Conservation (phyloP, 345 rosid species). For the Brassica rapa region DNA sequence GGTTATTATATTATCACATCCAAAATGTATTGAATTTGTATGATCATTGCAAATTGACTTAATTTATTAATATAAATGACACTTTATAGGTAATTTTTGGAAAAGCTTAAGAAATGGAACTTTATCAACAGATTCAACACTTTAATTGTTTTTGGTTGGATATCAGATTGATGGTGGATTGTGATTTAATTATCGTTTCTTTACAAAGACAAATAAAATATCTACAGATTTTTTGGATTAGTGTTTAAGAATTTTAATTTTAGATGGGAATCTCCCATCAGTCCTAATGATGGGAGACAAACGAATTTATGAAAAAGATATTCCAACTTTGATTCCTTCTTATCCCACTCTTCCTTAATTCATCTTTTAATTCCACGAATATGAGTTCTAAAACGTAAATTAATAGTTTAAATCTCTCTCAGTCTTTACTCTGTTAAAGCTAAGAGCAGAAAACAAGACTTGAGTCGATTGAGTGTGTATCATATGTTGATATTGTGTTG, state of each 20-base stretch:
- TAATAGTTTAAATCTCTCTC: not conserved
- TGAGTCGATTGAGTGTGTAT: not conserved
- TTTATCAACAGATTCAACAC: conserved; percentile 14
- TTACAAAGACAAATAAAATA: conserved; percentile 4
- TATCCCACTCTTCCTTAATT: conserved; percentile 9
- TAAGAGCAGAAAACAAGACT: not conserved
- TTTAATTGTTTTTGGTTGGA: conserved; percentile 28
- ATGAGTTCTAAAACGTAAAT: not conserved
- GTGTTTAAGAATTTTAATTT: conserved; percentile 5
- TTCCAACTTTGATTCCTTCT: conserved; percentile 19
- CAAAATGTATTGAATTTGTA: not conserved
- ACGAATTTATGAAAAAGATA: not conserved
- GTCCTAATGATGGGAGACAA: conserved; percentile 27
- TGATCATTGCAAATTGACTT: conserved; percentile 15
- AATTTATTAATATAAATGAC: not conserved
- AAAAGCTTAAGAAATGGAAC: not conserved
- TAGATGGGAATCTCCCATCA: conserved; percentile 24
- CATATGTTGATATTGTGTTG: not conserved
- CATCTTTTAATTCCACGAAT: not conserved
- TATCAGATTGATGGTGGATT: conserved; percentile 15
- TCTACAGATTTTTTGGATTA: conserved; percentile 11
- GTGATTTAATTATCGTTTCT: conserved; percentile 10
- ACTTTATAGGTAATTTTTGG: conserved; percentile 11
- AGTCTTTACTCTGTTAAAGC: not conserved
- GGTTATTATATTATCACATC: not conserved